Evolutionary conservation across 179 eudicot species (phyloP).

Genomic region (Carnegiea gigantea): DNA sequence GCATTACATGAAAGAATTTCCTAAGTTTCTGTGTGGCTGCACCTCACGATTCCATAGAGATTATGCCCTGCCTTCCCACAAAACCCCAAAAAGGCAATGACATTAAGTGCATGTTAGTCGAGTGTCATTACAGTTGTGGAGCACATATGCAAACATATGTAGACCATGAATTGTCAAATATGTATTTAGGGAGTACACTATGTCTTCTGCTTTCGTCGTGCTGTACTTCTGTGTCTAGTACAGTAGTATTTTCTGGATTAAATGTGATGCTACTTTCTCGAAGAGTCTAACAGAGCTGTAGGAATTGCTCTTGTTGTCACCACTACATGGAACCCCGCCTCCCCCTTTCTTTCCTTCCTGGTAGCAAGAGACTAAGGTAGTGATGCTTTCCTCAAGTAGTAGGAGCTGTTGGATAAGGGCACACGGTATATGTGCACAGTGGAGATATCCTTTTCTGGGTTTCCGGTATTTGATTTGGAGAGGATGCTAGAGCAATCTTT

Average conservation of each 20-base stretch:
- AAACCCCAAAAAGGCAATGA: neutral
- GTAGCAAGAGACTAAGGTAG: neutral
- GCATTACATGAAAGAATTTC: neutral
- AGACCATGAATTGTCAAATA: neutral
- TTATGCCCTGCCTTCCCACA: neutral
- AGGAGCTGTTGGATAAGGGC: neutral
- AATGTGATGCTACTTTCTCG: too few species aligned
- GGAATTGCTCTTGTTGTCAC: neutral
- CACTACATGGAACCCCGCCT: neutral
- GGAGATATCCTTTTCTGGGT: too few species aligned
- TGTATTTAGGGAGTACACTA: neutral
- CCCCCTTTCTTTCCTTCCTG: neutral
- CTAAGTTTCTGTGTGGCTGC: neutral
- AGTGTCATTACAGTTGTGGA: neutral
- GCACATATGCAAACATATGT: neutral
- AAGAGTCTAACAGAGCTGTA: neutral
- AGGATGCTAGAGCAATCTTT: too few species aligned
- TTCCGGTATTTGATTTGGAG: too few species aligned
- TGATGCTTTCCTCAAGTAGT: neutral
- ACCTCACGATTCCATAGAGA: neutral
- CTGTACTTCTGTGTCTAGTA: too few species aligned
- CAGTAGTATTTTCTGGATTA: too few species aligned
- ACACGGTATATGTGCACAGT: too few species aligned
- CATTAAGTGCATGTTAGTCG: neutral
- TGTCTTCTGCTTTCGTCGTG: too few species aligned